Evolutionary conservation across 352 stramenopile species (phyloP), one percentile per base, ranked within the genome.

Genomic region (Globisporangium nunn): DNA sequence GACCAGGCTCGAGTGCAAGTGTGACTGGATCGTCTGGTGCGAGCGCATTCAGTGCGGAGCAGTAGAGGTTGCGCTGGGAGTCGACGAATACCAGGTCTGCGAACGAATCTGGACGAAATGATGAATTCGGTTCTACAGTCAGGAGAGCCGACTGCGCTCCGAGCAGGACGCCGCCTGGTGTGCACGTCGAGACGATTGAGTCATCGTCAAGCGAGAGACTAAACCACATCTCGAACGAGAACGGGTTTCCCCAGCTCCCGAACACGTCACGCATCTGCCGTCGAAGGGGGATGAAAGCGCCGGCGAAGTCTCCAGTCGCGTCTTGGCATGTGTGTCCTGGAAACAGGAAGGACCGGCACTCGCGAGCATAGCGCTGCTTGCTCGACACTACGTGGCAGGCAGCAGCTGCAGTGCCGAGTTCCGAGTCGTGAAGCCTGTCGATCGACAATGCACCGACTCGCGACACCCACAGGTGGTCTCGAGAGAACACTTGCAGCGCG

Each of bases 181-280:
- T 17, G 47, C 46, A 31, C 45, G 35, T 52, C 33, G 33, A 37
- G 33, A 11, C 10, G 3, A 55, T 49, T 50, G 59, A 54, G 2
- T 50, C 29, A 33, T 66, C 58, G 14, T 35, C 15, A 12, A n/a
- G 5, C 6, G 35, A 41, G n/a, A 71, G 40, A 35, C 56, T 64
- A 30, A 71, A 71, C 59, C 64, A 71, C 17, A 58, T 33, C 41
- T 64, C 60, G 30, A 71, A 51, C 0, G 59, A 61, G 44, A 71
- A 59, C 23, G 10, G 52, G 47, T 66, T 33, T 3, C 40, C 39
- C 28, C 41, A 50, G 29, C 40, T 50, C 37, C 52, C 52, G 33
- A 57, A 57, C 8, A 47, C 59, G 28, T 63, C 17, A 47, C 63
- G 59, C 45, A 66, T 55, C 43, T 6, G 63, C 4, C 40, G 43